phyloP scores from a whole-genome alignment of 805 yeast genomes.

The Torulaspora gathmanii region DNA sequence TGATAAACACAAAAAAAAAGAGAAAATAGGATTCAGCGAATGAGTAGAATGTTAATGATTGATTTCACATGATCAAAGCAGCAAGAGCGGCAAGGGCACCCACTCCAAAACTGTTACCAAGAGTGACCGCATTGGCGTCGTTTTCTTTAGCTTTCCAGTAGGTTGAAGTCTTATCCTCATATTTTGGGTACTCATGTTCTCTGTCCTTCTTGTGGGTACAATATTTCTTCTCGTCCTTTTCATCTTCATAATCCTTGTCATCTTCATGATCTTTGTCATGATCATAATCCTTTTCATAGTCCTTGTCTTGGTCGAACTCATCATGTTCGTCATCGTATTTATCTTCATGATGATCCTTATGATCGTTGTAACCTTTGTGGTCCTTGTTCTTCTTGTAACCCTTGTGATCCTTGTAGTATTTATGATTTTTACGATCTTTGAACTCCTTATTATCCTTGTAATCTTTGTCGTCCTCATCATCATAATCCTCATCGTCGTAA shows the following conservation, averaged over 20 bases:
- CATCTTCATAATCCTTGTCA: background rate
- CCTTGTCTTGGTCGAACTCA: background rate
- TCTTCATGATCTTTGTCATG: background rate
- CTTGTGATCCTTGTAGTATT: slow-evolving; percentile 1
- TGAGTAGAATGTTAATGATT: background rate
- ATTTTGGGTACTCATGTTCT: slow-evolving; percentile 2
- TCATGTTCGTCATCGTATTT: background rate
- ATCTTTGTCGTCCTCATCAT: slow-evolving; percentile 4
- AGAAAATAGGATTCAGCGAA: background rate
- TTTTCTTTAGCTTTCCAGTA: slow-evolving; percentile 1
- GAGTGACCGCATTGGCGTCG: slow-evolving; percentile 9
- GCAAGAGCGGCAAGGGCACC: slow-evolving; percentile 19
- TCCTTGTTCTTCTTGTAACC: background rate
- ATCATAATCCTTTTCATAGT: background rate
- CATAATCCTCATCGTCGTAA: too few relatives aligned
- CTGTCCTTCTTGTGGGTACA: slow-evolving; percentile 4
- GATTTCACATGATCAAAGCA: slow-evolving; percentile 11
- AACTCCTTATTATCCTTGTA: slow-evolving; percentile 1
- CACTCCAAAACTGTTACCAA: slow-evolving; percentile 8
- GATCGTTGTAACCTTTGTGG: background rate
- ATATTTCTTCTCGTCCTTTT: background rate
- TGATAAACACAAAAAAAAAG: background rate
- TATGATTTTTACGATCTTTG: background rate
- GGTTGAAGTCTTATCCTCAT: slow-evolving; percentile 1
- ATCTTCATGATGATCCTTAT: background rate